Conservation (phyloP, 352 stramenopile species). For the Globisporangium paroecandrum region DNA sequence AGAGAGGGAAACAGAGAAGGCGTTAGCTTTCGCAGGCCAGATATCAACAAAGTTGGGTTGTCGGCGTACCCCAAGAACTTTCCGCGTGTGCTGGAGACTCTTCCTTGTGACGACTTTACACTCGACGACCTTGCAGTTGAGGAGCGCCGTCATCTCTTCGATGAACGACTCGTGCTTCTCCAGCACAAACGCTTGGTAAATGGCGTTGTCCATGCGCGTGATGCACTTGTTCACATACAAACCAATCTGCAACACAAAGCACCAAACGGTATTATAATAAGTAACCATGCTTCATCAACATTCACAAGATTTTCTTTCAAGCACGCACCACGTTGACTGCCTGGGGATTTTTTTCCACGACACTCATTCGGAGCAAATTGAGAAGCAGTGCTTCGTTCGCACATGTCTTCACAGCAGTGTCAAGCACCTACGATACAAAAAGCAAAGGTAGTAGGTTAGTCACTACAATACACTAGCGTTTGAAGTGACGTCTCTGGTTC, state of each 20-base stretch:
- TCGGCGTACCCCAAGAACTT: constrained; percentile 42
- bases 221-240: constrained; percentile 57
- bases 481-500: no score
- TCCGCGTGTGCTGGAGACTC: constrained; percentile 45
- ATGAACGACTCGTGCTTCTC: constrained; percentile 45
- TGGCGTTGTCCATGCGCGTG: constrained; percentile 33
- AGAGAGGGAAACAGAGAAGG: not conserved
- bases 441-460: not conserved
- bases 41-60: not conserved
- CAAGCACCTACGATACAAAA: constrained; percentile 25
- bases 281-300: no score
- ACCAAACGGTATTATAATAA: not conserved
- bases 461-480: not conserved
- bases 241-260: constrained; percentile 15
- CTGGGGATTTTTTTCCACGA: constrained; percentile 44
- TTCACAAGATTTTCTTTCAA: not conserved
- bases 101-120: constrained; percentile 57
- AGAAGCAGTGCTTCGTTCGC: constrained; percentile 31
- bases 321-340: constrained; percentile 44
- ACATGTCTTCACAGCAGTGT: constrained; percentile 31
- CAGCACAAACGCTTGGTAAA: constrained; percentile 38
- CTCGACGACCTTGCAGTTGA: constrained; percentile 70
- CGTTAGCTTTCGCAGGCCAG: not conserved
- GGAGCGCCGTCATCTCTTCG: constrained; percentile 48
- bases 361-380: constrained; percentile 28